Percentiles rank a stretch among this genome's conserved stretches.
These are phyloP conservation scores for Tulasnella sp. DNA, from an alignment of 768 basidiomycete species.

Conservation along the genomic window DNA sequence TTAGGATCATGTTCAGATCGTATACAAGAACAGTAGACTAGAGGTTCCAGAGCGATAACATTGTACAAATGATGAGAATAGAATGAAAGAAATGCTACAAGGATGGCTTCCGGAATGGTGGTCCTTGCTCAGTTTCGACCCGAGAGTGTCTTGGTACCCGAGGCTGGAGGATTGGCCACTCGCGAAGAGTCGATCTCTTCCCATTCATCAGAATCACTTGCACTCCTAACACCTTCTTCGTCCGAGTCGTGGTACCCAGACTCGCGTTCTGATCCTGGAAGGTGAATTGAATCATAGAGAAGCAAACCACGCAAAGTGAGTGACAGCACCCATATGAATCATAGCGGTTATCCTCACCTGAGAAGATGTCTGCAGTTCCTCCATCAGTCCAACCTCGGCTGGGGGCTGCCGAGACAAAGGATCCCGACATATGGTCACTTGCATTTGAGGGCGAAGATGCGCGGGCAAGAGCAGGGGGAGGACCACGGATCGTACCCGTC, in stretches of 20 bases:
- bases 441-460: slow-evolving; percentile 18
- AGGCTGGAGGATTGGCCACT: neutral
- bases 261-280: slow-evolving; percentile 16
- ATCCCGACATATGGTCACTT: slow-evolving; percentile 16
- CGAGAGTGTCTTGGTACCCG: neutral
- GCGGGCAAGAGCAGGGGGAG: neutral
- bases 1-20: neutral
- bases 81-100: neutral
- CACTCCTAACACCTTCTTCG: slow-evolving; percentile 20
- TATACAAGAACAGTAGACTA: neutral
- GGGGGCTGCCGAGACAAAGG: slow-evolving; percentile 16
- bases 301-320: neutral
- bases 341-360: slow-evolving; percentile 5
- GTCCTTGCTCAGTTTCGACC: neutral
- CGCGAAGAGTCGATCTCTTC: slow-evolving; percentile 5
- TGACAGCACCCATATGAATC: neutral
- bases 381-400: slow-evolving; percentile 23
- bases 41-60: neutral
- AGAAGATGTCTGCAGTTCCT: slow-evolving; percentile 26
- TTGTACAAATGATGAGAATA: neutral
- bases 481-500: neutral
- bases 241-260: slow-evolving; percentile 16
- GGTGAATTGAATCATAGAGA: neutral
- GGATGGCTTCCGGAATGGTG: neutral
- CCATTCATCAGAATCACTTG: slow-evolving; percentile 13